Conservation (phyloP, 164 flowering plant genomes). For the Kingdonia uniflora region DNA sequence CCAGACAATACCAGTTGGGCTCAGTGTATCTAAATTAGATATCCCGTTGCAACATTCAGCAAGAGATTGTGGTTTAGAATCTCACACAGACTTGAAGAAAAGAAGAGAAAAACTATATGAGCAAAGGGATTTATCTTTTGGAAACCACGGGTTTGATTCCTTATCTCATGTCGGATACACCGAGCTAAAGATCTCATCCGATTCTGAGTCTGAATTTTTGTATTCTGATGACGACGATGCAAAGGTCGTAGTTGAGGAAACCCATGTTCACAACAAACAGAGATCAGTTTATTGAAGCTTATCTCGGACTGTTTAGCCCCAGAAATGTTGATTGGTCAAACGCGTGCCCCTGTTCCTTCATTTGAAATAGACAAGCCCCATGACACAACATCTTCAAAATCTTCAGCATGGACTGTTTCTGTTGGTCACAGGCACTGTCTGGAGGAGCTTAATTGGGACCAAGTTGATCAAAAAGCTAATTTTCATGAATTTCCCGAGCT, state of each 20-base stretch:
- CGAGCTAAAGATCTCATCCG: slow-evolving; percentile 50
- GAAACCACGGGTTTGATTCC: slow-evolving; percentile 21
- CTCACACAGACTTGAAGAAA: slow-evolving; percentile 29
- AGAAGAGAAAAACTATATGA: slow-evolving; percentile 28
- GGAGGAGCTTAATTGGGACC: slow-evolving; percentile 38
- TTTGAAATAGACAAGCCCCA: slow-evolving; percentile 13
- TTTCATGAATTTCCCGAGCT: slow-evolving; percentile 21
- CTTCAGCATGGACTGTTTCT: slow-evolving; percentile 5
- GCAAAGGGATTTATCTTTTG: slow-evolving; percentile 5
- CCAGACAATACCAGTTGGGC: slow-evolving; percentile 18
- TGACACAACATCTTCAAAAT: slow-evolving; percentile 15
- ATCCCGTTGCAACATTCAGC: slow-evolving; percentile 29
- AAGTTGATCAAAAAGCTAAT: slow-evolving; percentile 16
- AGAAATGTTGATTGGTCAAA: slow-evolving; percentile 12
- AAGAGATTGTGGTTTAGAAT: slow-evolving; percentile 15
- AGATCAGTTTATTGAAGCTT: slow-evolving; percentile 2
- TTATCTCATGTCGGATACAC: slow-evolving; percentile 51
- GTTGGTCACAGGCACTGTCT: slow-evolving; percentile 17
- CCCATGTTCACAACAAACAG: slow-evolving; percentile 7
- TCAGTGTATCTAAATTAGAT: slow-evolving; percentile 24
- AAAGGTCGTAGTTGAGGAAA: slow-evolving; percentile 11
- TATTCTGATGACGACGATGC: slow-evolving; percentile 49
- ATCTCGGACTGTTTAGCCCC: slow-evolving; percentile 5
- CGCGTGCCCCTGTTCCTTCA: slow-evolving; percentile 6
- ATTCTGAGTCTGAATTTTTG: slow-evolving; percentile 57